Evolutionary conservation across 2,329 filamentous ascomycete genomes (phyloP).

Genomic region (Plectosphaerella sp.): DNA sequence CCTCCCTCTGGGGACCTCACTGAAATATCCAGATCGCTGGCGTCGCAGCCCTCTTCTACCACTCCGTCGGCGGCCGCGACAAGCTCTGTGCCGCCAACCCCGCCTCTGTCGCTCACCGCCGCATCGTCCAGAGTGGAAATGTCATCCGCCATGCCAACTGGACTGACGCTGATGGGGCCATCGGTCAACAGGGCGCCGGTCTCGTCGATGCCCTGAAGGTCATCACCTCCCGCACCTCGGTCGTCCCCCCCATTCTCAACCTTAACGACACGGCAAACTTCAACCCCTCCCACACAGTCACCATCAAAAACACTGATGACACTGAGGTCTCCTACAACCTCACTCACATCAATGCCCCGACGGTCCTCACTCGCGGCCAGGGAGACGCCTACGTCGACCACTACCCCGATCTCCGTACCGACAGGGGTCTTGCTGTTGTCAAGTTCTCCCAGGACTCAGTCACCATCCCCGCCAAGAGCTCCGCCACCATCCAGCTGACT

Average conservation of each 20-base stretch:
- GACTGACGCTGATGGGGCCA: neutral
- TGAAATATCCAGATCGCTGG: slow-evolving; percentile 1
- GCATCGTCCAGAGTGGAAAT: neutral
- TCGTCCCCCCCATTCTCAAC: slow-evolving; percentile 3
- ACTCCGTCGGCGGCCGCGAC: neutral
- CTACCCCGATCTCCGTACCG: neutral
- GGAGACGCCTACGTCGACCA: slow-evolving; percentile 1
- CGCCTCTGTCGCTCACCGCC: neutral
- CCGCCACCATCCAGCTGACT: neutral
- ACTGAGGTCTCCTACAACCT: slow-evolving; percentile 5
- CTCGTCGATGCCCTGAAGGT: slow-evolving; percentile 9
- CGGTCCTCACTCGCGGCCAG: slow-evolving; percentile 2
- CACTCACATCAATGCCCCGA: slow-evolving; percentile 2
- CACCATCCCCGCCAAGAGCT: neutral
- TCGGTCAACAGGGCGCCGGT: slow-evolving; percentile 7
- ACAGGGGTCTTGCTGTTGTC: neutral
- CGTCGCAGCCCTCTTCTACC: slow-evolving; percentile 7
- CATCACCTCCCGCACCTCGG: slow-evolving; percentile 3
- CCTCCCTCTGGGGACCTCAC: neutral
- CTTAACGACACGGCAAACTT: slow-evolving; percentile 12
- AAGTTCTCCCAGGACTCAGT: neutral
- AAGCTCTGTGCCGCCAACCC: neutral
- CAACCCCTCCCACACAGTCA: neutral
- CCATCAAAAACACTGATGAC: neutral
- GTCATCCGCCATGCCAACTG: neutral